These are phyloP conservation scores for Ceriops tagal DNA, from an alignment of 345 rosid species.

Conservation along the genomic window DNA sequence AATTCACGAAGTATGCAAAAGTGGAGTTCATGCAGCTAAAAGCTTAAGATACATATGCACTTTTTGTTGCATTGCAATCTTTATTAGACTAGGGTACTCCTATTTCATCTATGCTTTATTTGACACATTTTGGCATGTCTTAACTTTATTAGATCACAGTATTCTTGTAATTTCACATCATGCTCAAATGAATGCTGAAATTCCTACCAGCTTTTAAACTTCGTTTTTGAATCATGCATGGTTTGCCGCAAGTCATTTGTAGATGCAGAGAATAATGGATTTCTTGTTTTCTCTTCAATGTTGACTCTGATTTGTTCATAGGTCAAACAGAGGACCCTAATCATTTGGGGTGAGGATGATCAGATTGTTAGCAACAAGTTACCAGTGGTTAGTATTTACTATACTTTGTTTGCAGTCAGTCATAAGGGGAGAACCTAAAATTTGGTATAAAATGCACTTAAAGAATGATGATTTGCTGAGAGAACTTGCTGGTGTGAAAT, in stretches of 20 bases:
- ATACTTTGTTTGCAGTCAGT: neutral
- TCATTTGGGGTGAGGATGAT: conserved; percentile 93
- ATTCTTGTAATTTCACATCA: too few species aligned
- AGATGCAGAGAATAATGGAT: neutral
- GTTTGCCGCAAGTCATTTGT: too few species aligned
- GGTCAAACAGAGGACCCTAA: conserved; percentile 72
- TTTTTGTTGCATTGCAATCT: too few species aligned
- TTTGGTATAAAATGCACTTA: neutral
- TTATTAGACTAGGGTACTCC: too few species aligned
- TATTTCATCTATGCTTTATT: too few species aligned
- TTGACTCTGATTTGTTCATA: conserved; percentile 24
- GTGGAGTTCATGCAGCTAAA: too few species aligned
- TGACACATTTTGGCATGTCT: too few species aligned
- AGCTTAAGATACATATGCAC: too few species aligned
- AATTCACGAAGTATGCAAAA: too few species aligned
- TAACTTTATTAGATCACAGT: too few species aligned
- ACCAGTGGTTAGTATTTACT: conserved; percentile 55
- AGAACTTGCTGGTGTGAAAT: neutral
- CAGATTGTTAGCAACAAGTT: conserved; percentile 68
- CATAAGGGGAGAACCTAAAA: neutral
- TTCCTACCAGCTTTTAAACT: neutral
- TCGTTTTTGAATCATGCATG: neutral
- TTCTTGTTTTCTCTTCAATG: neutral
- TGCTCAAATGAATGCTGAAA: too few species aligned
- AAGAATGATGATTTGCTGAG: neutral